Conservation (phyloP, 2,329 filamentous ascomycete species). For the Claviceps citrina region DNA sequence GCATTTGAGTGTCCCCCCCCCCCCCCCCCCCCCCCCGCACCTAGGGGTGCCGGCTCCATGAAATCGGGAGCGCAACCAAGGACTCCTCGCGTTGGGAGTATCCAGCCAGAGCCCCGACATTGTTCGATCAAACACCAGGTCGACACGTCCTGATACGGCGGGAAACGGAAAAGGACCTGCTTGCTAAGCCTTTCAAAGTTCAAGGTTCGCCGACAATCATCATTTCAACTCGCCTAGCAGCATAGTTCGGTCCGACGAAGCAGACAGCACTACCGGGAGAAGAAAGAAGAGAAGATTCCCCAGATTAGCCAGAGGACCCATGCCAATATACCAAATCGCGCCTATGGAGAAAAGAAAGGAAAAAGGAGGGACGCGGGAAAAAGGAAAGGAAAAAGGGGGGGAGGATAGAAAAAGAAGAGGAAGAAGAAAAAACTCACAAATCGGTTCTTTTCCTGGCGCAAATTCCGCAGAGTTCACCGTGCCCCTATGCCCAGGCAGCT, state of each 20-base stretch:
- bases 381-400: neutral
- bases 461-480: conserved; percentile 92
- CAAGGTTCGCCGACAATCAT: conserved; percentile 17
- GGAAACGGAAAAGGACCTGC: no score
- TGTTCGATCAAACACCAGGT: no score
- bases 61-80: no score
- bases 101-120: no score
- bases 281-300: neutral
- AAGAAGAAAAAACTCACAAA: conserved; percentile 47
- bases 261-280: conserved; percentile 55
- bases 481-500: conserved; percentile 87
- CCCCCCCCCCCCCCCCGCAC: no score
- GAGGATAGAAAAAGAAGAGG: neutral
- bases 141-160: no score
- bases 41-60: no score
- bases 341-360: neutral
- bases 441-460: conserved; percentile 67
- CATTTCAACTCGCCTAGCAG: conserved; percentile 61
- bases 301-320: conserved; percentile 18
- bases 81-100: no score
- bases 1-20: no score
- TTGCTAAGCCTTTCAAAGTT: neutral
- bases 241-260: conserved; percentile 75
- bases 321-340: neutral
- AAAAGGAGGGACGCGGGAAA: neutral